These are phyloP conservation scores for Ceratocystis papillata DNA, from an alignment of 2,329 filamentous ascomycete genomes.

Conservation along the genomic window DNA sequence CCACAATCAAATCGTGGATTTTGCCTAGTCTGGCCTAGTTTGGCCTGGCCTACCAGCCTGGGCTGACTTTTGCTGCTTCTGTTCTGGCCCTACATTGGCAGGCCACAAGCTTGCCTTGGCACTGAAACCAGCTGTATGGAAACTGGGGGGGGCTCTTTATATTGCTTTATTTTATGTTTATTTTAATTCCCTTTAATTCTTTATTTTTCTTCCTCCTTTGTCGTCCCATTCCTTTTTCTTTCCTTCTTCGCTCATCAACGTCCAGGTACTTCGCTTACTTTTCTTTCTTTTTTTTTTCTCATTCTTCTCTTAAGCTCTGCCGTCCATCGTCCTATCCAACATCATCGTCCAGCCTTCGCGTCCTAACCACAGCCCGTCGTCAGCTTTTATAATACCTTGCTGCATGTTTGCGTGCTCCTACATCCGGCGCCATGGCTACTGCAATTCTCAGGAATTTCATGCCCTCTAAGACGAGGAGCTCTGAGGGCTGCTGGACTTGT, in stretches of 20 bases:
- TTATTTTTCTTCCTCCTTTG: neutral
- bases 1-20: neutral
- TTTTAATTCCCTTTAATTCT: conserved; percentile 2
- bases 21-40: neutral
- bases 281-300: neutral
- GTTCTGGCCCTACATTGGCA: neutral
- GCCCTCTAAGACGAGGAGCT: conserved; percentile 23
- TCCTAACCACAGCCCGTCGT: neutral
- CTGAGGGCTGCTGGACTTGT: conserved; percentile 48
- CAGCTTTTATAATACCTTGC: neutral
- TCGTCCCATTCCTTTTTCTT: neutral
- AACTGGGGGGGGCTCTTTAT: neutral
- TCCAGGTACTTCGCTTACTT: neutral
- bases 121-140: neutral
- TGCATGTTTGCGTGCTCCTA: neutral
- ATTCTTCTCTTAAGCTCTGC: neutral
- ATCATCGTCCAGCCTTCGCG: neutral
- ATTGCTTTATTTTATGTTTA: neutral
- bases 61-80: neutral
- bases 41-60: no score
- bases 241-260: neutral
- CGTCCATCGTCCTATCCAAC: neutral
- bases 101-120: neutral
- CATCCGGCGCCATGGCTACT: conserved; percentile 9
- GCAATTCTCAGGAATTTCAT: conserved; percentile 22